Percentiles rank a stretch among this genome's conserved stretches.
These are phyloP conservation scores for Parietaria judaica DNA, from an alignment of 306 rosid species.

Conservation along the genomic window DNA sequence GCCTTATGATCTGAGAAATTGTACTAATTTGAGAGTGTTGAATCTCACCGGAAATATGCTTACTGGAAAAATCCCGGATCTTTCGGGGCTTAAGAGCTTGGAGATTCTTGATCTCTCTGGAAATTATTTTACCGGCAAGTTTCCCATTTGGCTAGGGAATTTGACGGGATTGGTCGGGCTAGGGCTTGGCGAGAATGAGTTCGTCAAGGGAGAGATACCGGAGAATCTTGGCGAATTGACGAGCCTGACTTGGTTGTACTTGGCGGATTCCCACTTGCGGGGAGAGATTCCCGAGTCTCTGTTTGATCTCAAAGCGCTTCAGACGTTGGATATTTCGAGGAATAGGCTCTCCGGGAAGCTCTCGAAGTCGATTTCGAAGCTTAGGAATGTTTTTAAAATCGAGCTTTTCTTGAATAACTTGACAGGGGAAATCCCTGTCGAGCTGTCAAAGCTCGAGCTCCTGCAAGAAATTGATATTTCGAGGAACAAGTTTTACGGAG, in stretches of 20 bases:
- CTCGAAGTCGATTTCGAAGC: constrained; percentile 63
- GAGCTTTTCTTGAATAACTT: constrained; percentile 61
- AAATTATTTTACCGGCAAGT: constrained; percentile 46
- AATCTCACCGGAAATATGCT: constrained; percentile 51
- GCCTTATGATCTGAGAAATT: constrained; percentile 43
- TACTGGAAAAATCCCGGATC: constrained; percentile 58
- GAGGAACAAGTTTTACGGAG: constrained; percentile 46
- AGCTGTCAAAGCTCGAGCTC: constrained; percentile 55
- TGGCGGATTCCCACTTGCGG: constrained; percentile 46
- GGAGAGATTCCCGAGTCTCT: constrained; percentile 84
- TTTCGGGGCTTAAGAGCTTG: constrained; percentile 51
- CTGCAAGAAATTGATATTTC: constrained; percentile 78
- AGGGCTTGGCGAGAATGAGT: constrained; percentile 59
- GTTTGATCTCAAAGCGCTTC: constrained; percentile 49
- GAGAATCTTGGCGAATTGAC: constrained; percentile 52
- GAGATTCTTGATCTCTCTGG: constrained; percentile 60
- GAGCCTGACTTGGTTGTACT: constrained; percentile 70
- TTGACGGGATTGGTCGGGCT: constrained; percentile 38
- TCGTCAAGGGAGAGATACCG: constrained; percentile 43
- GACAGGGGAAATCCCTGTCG: constrained; percentile 65
- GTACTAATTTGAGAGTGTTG: constrained; percentile 48
- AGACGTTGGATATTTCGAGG: constrained; percentile 66
- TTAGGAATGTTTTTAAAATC: constrained; percentile 51
- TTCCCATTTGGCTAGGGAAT: constrained; percentile 77
- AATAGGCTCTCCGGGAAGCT: constrained; percentile 67